Percentiles rank a stretch among this genome's conserved stretches.
These are phyloP conservation scores for Monilinia vaccinii-corymbosi DNA, from an alignment of 2,329 filamentous ascomycete species.

Conservation along the genomic window DNA sequence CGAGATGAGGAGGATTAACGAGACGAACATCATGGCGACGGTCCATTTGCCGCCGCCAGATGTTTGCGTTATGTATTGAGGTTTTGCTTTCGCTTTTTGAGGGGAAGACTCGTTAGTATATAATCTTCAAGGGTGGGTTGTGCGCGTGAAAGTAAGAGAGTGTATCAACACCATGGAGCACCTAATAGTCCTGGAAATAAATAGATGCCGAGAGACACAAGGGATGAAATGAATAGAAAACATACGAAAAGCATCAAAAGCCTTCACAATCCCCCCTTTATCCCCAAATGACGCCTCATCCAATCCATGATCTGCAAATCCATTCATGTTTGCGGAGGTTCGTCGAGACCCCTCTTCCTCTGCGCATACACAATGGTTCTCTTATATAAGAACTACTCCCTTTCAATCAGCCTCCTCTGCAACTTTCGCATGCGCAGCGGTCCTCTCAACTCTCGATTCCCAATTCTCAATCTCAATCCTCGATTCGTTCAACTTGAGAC, in stretches of 20 bases:
- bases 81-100: constrained; percentile 81
- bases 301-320: constrained; percentile 59
- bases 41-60: constrained; percentile 91
- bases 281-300: constrained; percentile 76
- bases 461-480: background rate
- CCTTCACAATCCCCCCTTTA: constrained; percentile 62
- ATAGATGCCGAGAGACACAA: background rate
- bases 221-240: constrained; percentile 18
- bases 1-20: constrained; percentile 63
- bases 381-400: background rate
- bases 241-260: constrained; percentile 96
- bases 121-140: background rate
- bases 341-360: background rate
- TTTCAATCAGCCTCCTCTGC: background rate
- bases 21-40: constrained; percentile 67
- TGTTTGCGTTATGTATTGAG: constrained; percentile 79
- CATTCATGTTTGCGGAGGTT: constrained; percentile 51
- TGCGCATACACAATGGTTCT: background rate
- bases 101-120: background rate
- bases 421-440: background rate
- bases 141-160: background rate
- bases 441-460: too few species aligned
- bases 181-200: background rate
- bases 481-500: too few species aligned
- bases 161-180: background rate